Evolutionary conservation across 2,329 filamentous ascomycete genomes (phyloP).

Genomic region (Stemphylium lycopersici): DNA sequence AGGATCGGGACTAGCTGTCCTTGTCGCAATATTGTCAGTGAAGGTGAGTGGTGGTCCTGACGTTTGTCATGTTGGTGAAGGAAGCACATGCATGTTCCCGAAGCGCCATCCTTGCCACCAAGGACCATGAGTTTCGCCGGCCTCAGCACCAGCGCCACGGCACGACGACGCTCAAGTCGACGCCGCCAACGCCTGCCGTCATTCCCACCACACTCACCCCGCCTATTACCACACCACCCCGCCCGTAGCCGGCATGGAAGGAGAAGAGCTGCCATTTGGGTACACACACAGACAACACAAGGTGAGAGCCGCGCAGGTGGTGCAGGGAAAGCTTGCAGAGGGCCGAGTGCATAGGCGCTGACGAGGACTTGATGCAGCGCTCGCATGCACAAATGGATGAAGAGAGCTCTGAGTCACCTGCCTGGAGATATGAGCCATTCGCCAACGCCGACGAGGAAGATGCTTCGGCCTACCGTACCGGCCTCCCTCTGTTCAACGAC

Average conservation of each 20-base stretch:
- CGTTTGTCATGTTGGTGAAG: conserved; percentile 5
- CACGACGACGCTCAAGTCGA: conserved; percentile 6
- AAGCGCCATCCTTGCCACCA: conserved; percentile 24
- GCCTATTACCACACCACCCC: not conserved
- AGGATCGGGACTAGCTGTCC: no score
- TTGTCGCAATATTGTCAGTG: not conserved
- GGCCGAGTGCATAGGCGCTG: conserved; percentile 13
- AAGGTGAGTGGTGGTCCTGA: not conserved
- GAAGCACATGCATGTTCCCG: conserved; percentile 4
- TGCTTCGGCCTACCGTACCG: conserved; percentile 1
- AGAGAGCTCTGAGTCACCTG: conserved; percentile 33
- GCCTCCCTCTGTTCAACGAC: conserved; percentile 5
- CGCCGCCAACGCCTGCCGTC: not conserved
- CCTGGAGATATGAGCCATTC: conserved; percentile 25
- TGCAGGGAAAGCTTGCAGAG: conserved; percentile 7
- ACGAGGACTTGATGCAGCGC: conserved; percentile 33
- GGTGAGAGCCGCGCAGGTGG: conserved; percentile 28
- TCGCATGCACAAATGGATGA: conserved; percentile 43
- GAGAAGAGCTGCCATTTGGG: conserved; percentile 41
- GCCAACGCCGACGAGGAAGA: not conserved
- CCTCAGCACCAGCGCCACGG: conserved; percentile 13
- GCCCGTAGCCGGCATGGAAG: conserved; percentile 23
- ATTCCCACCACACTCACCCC: not conserved
- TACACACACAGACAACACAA: conserved; percentile 44
- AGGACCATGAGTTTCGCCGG: conserved; percentile 18